These are phyloP conservation scores for Kuraishia molischiana DNA, from an alignment of 805 yeast species.

Conservation along the genomic window DNA sequence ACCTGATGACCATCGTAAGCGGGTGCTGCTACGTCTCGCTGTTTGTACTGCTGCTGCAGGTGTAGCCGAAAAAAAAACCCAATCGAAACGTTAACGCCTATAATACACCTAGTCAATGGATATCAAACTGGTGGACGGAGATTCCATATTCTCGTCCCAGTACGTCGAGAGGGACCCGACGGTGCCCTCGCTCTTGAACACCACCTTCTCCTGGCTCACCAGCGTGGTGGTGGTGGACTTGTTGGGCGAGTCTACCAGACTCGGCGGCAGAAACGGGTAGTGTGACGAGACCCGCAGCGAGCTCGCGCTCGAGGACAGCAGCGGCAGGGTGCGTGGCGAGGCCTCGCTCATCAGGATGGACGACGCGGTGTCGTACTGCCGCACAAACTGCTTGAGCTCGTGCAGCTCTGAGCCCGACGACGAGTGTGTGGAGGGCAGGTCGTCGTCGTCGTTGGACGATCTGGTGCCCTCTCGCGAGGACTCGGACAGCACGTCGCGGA, in stretches of 20 bases:
- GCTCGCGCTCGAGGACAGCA: not conserved
- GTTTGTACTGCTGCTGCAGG: conserved; percentile 40
- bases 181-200: not conserved
- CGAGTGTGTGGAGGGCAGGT: not conserved
- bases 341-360: not conserved
- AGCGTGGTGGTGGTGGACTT: not conserved
- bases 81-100: too few species aligned
- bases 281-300: not conserved
- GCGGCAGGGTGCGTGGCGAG: not conserved
- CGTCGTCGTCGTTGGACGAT: not conserved
- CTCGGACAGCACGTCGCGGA: not conserved
- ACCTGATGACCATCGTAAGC: conserved; percentile 41
- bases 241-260: not conserved
- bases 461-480: not conserved
- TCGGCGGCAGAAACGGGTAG: not conserved
- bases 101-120: not conserved
- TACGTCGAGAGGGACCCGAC: not conserved
- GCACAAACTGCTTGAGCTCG: not conserved
- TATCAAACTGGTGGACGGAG: not conserved
- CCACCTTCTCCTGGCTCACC: not conserved
- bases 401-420: not conserved
- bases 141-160: not conserved
- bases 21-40: conserved; percentile 39
- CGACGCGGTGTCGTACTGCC: not conserved
- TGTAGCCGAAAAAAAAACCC: too few species aligned